Percentiles rank a stretch among this genome's conserved stretches.
Evolutionary conservation across 2,329 filamentous ascomycete species (phyloP).

Genomic region (Stemphylium beticola): DNA sequence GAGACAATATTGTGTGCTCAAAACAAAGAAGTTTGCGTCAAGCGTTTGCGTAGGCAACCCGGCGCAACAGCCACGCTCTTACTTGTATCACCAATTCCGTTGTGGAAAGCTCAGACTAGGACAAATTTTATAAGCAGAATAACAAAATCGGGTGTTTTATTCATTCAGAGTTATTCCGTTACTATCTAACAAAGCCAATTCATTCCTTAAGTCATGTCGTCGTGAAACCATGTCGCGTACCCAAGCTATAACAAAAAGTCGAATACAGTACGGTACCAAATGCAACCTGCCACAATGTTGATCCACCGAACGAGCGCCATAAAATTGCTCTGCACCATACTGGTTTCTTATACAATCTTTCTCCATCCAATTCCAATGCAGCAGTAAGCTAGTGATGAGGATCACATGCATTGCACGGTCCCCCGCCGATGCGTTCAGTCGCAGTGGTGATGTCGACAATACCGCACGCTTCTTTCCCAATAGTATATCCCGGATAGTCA

Average conservation of each 20-base stretch:
- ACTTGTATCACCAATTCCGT: too few species aligned
- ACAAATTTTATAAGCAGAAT: too few species aligned
- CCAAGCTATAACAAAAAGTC: neutral
- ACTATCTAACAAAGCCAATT: too few species aligned
- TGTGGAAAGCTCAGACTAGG: too few species aligned
- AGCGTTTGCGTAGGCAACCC: too few species aligned
- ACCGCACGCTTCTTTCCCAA: conserved; percentile 9
- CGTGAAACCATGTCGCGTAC: neutral
- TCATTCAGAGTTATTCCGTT: too few species aligned
- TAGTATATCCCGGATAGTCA: conserved; percentile 1
- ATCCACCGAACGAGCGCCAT: neutral
- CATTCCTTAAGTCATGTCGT: neutral
- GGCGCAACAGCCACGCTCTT: too few species aligned
- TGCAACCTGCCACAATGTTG: neutral
- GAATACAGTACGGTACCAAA: neutral
- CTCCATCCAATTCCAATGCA: neutral
- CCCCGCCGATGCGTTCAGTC: conserved; percentile 4
- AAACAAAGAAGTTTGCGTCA: too few species aligned
- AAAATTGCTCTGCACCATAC: neutral
- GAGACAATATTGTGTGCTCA: too few species aligned
- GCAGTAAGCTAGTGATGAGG: neutral
- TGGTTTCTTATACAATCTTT: too few species aligned
- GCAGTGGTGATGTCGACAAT: conserved; percentile 7
- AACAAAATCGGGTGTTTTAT: too few species aligned
- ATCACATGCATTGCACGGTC: conserved; percentile 11